Conservation (phyloP, 768 basidiomycete genomes). For the Crassisporium funariophilum region DNA sequence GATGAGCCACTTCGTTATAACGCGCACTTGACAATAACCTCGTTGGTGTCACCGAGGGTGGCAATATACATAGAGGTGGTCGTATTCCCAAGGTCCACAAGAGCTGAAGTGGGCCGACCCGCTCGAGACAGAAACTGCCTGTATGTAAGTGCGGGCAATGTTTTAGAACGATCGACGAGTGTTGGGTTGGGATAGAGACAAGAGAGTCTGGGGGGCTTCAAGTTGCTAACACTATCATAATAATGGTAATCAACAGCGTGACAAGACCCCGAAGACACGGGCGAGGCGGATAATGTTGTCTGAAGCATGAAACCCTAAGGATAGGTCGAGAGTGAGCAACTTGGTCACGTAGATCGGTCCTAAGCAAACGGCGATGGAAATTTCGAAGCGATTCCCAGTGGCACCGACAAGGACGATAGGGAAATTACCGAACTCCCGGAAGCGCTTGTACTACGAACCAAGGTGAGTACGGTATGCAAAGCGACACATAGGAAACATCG, state of each 20-base stretch:
- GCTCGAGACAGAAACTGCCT: conserved; percentile 11
- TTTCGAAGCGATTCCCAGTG: conserved; percentile 20
- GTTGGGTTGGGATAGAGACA: conserved; percentile 13
- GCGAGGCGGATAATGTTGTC: conserved; percentile 18
- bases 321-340: conserved; percentile 15
- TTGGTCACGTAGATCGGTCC: conserved; percentile 16
- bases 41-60: conserved; percentile 12
- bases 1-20: conserved; percentile 20
- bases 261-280: conserved; percentile 17
- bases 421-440: conserved; percentile 16
- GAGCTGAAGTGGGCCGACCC: conserved; percentile 14
- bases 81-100: conserved; percentile 15
- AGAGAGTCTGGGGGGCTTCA: conserved; percentile 2
- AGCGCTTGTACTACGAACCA: conserved; percentile 16
- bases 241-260: conserved; percentile 7
- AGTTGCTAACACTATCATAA: conserved; percentile 3
- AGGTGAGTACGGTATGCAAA: conserved; percentile 5
- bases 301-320: conserved; percentile 16
- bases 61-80: conserved; percentile 20
- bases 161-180: conserved; percentile 4
- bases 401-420: conserved; percentile 18
- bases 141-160: conserved; percentile 16
- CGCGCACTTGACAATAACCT: conserved; percentile 24
- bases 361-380: conserved; percentile 15
- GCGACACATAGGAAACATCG: conserved; percentile 6